A percentile compares a stretch with the other conserved stretches of the same genome.
These are phyloP conservation scores for Aphanocladium album DNA, from an alignment of 2,329 filamentous ascomycete species.

Conservation along the genomic window DNA sequence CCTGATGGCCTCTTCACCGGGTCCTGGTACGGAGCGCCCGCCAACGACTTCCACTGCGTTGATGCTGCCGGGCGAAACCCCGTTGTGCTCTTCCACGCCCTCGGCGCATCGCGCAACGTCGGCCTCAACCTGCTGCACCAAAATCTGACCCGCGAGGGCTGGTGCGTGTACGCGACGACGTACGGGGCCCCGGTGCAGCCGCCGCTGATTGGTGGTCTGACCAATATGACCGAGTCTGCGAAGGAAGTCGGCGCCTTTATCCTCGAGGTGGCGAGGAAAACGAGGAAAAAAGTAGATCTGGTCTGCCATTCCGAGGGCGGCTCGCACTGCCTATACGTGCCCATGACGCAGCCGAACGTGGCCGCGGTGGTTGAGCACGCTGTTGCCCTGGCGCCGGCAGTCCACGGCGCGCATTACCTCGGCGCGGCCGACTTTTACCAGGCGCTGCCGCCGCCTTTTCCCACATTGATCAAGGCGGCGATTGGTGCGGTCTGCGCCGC, in stretches of 20 bases:
- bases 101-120: background rate
- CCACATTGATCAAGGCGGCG: too few relatives aligned
- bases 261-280: background rate
- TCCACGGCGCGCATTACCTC: background rate
- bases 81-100: background rate
- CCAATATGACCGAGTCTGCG: background rate
- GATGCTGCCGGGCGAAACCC: background rate
- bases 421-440: background rate
- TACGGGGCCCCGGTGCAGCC: too few relatives aligned
- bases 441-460: background rate
- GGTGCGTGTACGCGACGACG: too few relatives aligned
- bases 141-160: background rate
- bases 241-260: background rate
- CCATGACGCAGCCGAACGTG: background rate
- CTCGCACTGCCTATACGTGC: background rate
- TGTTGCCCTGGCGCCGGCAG: background rate
- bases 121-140: background rate
- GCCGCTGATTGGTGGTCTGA: background rate
- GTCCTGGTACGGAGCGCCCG: too few relatives aligned
- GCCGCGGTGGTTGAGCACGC: background rate
- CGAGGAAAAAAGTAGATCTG: background rate
- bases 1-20: too few relatives aligned
- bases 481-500: too few relatives aligned
- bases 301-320: background rate
- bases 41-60: background rate